Evolutionary conservation across 139 green algal genomes (phyloP).

Genomic region (Klebsormidium nitens): DNA sequence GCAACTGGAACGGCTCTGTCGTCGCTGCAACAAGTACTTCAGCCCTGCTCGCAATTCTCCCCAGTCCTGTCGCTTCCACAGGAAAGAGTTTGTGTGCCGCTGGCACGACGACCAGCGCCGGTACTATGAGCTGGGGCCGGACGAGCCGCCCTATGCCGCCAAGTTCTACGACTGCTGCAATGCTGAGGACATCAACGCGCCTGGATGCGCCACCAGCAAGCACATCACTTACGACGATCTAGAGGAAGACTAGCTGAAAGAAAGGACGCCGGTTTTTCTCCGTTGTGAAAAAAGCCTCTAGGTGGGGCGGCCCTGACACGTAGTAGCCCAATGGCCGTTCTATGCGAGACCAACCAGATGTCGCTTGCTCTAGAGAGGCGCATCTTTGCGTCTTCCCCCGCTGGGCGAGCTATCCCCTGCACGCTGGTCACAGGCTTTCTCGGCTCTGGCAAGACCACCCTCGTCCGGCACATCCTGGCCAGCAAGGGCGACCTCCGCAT

Average conservation of each 20-base stretch:
- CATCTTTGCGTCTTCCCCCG: slow-evolving; percentile 3
- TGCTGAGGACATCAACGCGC: slow-evolving; percentile 9
- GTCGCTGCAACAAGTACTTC: slow-evolving; percentile 1
- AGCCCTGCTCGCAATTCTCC: neutral
- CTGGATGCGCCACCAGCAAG: slow-evolving; percentile 3
- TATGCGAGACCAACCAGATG: slow-evolving; percentile 26
- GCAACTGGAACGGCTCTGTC: no score
- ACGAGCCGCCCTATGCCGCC: slow-evolving; percentile 10
- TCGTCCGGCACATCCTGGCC: slow-evolving; percentile 82
- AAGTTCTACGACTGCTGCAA: slow-evolving; percentile 34
- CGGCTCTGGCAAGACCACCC: slow-evolving; percentile 68
- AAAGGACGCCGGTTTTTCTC: no score
- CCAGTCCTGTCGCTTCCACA: slow-evolving; percentile 14
- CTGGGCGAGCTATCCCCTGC: slow-evolving; percentile 46
- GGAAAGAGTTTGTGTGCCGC: slow-evolving; percentile 19
- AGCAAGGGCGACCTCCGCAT: slow-evolving; percentile 41
- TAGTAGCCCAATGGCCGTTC: no score
- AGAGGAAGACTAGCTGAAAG: no score
- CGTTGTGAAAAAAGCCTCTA: no score
- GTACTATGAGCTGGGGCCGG: slow-evolving; percentile 31
- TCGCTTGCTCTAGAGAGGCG: slow-evolving; percentile 15
- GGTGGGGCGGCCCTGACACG: no score
- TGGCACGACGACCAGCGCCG: slow-evolving; percentile 29
- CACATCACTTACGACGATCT: slow-evolving; percentile 30
- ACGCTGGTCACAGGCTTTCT: slow-evolving; percentile 94